Conservation (phyloP, 2,329 filamentous ascomycete genomes). For the Aspergillus arachidicola region DNA sequence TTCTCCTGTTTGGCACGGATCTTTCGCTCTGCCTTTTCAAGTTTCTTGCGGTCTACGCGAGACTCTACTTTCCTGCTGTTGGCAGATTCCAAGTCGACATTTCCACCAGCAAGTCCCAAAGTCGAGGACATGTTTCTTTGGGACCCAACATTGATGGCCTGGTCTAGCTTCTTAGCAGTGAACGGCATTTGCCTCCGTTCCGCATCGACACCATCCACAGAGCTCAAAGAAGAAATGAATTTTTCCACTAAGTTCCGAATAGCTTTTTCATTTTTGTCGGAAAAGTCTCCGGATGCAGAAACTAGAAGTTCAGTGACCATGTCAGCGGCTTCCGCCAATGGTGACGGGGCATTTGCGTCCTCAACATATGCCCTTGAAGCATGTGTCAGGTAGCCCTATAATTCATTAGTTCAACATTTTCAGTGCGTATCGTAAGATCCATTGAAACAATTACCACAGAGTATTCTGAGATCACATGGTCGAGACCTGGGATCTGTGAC, state of each 20-base stretch:
- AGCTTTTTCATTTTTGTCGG: slow-evolving; percentile 69
- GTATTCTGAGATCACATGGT: slow-evolving; percentile 87
- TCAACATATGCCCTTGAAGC: slow-evolving; percentile 81
- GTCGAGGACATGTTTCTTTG: slow-evolving; percentile 97
- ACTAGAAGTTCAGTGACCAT: slow-evolving; percentile 85
- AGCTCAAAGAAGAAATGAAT: slow-evolving; percentile 81
- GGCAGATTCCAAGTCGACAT: slow-evolving; percentile 90
- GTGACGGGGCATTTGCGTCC: slow-evolving; percentile 70
- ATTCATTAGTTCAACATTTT: slow-evolving; percentile 13
- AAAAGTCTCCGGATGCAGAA: slow-evolving; percentile 86
- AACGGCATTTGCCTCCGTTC: slow-evolving; percentile 72
- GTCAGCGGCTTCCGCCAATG: slow-evolving; percentile 79
- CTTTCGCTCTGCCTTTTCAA: slow-evolving; percentile 97
- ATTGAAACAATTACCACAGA: slow-evolving; percentile 60
- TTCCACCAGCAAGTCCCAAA: slow-evolving; percentile 78
- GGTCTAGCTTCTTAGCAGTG: slow-evolving; percentile 81
- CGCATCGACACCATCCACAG: slow-evolving; percentile 68
- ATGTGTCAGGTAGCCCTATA: slow-evolving; percentile 82
- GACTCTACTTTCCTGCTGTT: slow-evolving; percentile 94
- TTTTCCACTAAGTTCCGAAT: slow-evolving; percentile 84
- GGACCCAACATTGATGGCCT: slow-evolving; percentile 90
- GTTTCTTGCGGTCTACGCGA: slow-evolving; percentile 96
- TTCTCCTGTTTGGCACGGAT: slow-evolving; percentile 98
- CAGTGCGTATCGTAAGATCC: not conserved
- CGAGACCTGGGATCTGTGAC: slow-evolving; percentile 80